Conservation (phyloP, 2,329 filamentous ascomycete species). For the Chrysosporium keratinophilum region DNA sequence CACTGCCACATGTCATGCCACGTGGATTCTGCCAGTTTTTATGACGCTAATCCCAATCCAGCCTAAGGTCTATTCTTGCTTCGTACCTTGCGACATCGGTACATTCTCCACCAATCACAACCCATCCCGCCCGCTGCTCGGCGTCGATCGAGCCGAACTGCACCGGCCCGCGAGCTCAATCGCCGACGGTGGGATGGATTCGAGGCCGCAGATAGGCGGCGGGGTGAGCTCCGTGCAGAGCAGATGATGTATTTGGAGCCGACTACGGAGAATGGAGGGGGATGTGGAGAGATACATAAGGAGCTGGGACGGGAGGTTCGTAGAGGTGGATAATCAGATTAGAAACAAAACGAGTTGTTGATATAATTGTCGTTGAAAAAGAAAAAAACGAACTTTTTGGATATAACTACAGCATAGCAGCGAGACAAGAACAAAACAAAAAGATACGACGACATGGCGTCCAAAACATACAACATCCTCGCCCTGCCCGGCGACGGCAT, state of each 20-base stretch:
- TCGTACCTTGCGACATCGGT: constrained; percentile 2
- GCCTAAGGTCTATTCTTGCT: neutral
- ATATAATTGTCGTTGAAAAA: neutral
- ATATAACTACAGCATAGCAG: neutral
- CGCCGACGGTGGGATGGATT: neutral
- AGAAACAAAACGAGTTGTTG: too few relatives aligned
- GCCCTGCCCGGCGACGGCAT: constrained; percentile 69
- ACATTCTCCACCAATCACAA: neutral
- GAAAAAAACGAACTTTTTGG: neutral
- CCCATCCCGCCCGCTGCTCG: too few relatives aligned
- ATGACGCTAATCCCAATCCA: neutral
- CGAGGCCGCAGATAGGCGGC: constrained; percentile 2
- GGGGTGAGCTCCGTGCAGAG: neutral
- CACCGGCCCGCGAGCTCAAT: neutral
- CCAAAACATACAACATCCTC: constrained; percentile 54
- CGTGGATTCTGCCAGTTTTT: neutral
- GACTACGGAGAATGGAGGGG: neutral
- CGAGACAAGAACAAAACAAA: neutral
- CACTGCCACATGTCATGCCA: too few relatives aligned
- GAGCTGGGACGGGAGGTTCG: neutral
- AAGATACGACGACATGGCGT: constrained; percentile 12
- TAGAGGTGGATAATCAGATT: too few relatives aligned
- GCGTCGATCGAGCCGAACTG: neutral
- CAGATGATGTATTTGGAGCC: neutral
- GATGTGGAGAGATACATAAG: neutral